Evolutionary conservation across 257 asterid species (phyloP).

Genomic region (Scutellaria minor): DNA sequence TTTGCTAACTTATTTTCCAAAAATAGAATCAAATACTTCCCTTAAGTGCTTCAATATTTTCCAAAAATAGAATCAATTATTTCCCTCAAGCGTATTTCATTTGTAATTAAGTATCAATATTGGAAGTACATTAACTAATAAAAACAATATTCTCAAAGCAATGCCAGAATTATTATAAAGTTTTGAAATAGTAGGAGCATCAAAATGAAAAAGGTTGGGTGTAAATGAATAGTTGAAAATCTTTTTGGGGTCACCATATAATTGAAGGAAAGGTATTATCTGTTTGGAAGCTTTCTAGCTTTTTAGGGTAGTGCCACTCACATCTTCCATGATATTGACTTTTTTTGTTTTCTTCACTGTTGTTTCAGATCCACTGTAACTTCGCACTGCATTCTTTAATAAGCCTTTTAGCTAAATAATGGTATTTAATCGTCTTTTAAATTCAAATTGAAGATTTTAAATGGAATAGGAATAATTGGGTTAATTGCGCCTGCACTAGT

Average conservation of each 20-base stretch:
- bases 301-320: not conserved
- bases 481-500: not conserved
- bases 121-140: not conserved
- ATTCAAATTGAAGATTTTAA: not conserved
- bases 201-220: not conserved
- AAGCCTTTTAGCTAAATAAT: too few relatives aligned
- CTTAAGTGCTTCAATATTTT: too few relatives aligned
- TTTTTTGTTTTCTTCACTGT: not conserved
- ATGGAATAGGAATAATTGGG: not conserved
- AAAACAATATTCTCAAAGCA: not conserved
- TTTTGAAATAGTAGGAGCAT: not conserved
- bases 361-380: not conserved
- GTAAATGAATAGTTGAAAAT: slow-evolving; percentile 13
- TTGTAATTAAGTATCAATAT: not conserved
- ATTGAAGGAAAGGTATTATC: not conserved
- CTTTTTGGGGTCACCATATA: slow-evolving; percentile 12
- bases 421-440: too few relatives aligned
- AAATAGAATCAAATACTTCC: not conserved
- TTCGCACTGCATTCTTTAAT: too few relatives aligned
- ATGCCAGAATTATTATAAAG: too few relatives aligned
- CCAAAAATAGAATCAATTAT: not conserved
- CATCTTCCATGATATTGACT: not conserved
- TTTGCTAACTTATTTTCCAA: too few relatives aligned
- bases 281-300: not conserved
- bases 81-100: not conserved